Evolutionary conservation across 345 rosid genomes (phyloP).

Genomic region (Eucalyptus pauciflora): DNA sequence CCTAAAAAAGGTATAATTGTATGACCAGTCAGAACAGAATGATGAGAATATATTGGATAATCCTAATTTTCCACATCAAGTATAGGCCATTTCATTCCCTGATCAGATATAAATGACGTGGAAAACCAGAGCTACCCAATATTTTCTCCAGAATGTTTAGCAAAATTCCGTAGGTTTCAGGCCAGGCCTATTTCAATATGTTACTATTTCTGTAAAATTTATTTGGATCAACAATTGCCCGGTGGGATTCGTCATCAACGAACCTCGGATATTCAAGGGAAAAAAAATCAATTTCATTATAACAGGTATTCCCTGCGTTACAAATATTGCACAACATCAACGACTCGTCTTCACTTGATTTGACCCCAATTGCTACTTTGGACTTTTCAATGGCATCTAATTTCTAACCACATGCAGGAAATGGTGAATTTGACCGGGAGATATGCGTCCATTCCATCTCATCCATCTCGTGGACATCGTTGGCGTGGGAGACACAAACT

Average conservation of each 20-base stretch:
- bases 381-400: background rate
- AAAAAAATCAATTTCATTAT: background rate
- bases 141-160: background rate
- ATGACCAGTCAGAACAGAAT: background rate
- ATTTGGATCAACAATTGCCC: background rate
- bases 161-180: background rate
- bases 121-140: background rate
- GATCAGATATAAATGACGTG: background rate
- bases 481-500: background rate
- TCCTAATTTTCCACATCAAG: background rate
- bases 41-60: background rate
- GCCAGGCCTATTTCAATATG: background rate
- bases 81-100: background rate
- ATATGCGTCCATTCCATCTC: background rate
- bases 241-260: background rate
- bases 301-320: background rate
- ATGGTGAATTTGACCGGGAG: background rate
- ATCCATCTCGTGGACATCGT: background rate
- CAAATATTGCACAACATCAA: background rate
- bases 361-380: background rate
- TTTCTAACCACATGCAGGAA: background rate
- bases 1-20: background rate
- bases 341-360: background rate
- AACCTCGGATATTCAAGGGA: background rate
- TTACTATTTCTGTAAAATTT: background rate